Base-by-base conservation (phyloP, 768 basidiomycete species). In the Hygrophorus pudorinus region DNA sequence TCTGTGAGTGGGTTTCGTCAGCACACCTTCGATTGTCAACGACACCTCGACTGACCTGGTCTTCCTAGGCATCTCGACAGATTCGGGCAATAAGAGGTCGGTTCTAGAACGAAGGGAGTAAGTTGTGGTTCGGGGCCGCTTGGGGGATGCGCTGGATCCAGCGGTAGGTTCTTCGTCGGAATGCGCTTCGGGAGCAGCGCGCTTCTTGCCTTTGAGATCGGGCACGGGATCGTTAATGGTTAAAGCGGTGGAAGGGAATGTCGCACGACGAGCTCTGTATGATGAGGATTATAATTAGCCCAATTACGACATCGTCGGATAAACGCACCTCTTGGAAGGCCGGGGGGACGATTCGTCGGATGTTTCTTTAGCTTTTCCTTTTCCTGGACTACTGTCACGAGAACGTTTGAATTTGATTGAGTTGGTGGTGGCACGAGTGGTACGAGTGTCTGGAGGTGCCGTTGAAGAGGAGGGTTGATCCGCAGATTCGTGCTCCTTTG, bases 191-290 rank as follows among this genome's bases (percentile, higher is more conserved):
- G 83, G 81, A 27, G 72, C 76, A 31, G 88, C 90, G 55, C 88
- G 84, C 68, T 93, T 94, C 79, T 96, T 96, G 47, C 90, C 92
- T 65, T 93, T 93, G 52, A 64, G 63, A 65, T 89, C 86, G 57
- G 72, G 73, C 2, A 66, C 53, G 39, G 81, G 76, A 71, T 90
- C 88, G 79, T 79, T 81, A 64, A 88, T 89, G 46, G 75, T 66
- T 65, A 75, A 61, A 53, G 67, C 54, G 50, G 65, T 51, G 47
- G 66, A 50, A 49, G 67, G 50, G 42, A 59, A 44, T 39, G 75
- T 73, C 48, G 72, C 68, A 57, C 78, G 76, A 56, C 81, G 78
- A 54, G 74, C 66, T 61, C 83, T 87, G 56, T 52, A 58, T 56
- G 50, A 61, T 53, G 56, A 56, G 56, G 56, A 51, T 54, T 41